Evolutionary conservation across 169 alveolate species (phyloP).

Genomic region (Cryptosporidium ryanae): DNA sequence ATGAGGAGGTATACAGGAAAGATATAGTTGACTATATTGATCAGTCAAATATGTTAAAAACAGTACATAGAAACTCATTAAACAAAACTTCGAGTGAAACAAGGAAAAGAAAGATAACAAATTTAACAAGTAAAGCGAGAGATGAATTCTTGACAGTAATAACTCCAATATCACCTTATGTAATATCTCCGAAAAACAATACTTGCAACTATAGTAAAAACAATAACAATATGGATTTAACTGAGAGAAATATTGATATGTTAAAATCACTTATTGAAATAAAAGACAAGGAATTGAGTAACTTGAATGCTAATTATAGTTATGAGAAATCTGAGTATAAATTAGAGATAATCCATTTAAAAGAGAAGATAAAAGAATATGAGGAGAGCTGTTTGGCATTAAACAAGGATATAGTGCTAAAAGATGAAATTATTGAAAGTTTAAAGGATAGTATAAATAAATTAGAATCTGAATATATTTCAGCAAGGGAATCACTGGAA

Average conservation of each 20-base stretch:
- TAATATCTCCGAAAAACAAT: conserved; percentile 44
- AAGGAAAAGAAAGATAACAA: conserved; percentile 55
- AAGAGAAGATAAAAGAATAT: conserved; percentile 37
- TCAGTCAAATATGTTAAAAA: too few species aligned
- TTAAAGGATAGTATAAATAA: neutral
- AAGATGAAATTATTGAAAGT: conserved; percentile 26
- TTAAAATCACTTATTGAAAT: conserved; percentile 57
- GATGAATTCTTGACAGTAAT: conserved; percentile 28
- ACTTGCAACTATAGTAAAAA: neutral
- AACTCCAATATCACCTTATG: conserved; percentile 66
- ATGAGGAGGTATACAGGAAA: neutral
- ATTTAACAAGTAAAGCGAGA: neutral
- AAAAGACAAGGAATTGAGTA: conserved; percentile 36
- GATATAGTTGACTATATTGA: neutral
- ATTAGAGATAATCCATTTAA: conserved; percentile 45
- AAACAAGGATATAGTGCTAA: conserved; percentile 18
- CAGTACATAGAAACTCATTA: too few species aligned
- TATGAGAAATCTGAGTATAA: conserved; percentile 60
- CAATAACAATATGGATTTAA: conserved; percentile 13
- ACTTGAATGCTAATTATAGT: conserved; percentile 34
- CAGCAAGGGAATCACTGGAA: conserved; percentile 38
- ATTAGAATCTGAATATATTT: conserved; percentile 16
- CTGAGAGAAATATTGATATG: conserved; percentile 46
- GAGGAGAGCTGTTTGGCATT: conserved; percentile 22
- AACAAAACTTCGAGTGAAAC: neutral